phyloP scores from a whole-genome alignment of 192 early-diverging fungal genomes.

The Linnemannia hyalina region DNA sequence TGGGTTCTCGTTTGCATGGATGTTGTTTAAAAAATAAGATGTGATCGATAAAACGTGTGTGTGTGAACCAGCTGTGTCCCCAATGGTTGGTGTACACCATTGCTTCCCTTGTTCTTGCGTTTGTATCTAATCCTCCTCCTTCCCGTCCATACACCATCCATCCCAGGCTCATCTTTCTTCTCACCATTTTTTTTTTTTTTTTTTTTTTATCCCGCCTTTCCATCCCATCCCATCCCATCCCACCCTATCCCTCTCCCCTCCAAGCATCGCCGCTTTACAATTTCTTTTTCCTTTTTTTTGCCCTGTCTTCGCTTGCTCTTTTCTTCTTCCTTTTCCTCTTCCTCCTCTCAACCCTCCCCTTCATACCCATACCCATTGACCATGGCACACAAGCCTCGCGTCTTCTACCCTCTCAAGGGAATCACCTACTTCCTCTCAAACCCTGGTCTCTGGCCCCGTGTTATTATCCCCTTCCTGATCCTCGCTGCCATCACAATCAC shows the following conservation, averaged over 20 bases:
- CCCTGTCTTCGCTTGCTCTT: neutral
- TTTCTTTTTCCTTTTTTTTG: neutral
- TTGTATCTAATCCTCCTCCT: neutral
- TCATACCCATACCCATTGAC: neutral
- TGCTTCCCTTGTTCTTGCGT: neutral
- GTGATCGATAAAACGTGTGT: no score
- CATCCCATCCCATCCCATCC: neutral
- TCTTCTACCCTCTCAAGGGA: conserved; percentile 57
- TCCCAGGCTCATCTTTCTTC: neutral
- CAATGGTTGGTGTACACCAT: neutral
- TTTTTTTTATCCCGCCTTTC: neutral
- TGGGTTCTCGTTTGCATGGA: no score
- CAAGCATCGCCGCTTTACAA: neutral
- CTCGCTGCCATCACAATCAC: conserved; percentile 39
- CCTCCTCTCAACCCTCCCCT: neutral
- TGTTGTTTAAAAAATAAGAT: no score
- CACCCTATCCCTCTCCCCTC: neutral
- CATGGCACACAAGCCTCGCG: conserved; percentile 27
- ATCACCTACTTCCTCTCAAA: conserved; percentile 56
- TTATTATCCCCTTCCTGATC: conserved; percentile 51
- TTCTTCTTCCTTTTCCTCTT: neutral
- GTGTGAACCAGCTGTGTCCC: neutral
- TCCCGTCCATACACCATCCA: neutral
- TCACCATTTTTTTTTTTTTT: neutral
- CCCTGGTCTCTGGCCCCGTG: conserved; percentile 42